Conservation (phyloP, 2,329 filamentous ascomycete species). For the Nothopassalora personata region DNA sequence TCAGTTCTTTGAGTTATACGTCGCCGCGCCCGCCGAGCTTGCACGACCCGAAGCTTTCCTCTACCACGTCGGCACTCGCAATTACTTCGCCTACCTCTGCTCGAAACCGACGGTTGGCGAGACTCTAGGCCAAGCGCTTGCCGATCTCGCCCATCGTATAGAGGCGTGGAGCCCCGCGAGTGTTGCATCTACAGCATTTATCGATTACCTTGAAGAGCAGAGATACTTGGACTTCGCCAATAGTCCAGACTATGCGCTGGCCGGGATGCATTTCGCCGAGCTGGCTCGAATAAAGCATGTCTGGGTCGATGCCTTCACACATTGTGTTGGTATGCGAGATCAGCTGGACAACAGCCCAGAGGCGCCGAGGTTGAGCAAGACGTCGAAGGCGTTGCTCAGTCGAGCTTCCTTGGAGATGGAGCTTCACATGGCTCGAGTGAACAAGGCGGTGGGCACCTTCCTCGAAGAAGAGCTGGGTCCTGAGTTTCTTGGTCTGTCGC, state of each 20-base stretch:
- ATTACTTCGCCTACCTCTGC: slow-evolving; percentile 68
- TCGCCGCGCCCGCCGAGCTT: slow-evolving; percentile 57
- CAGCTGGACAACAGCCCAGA: slow-evolving; percentile 53
- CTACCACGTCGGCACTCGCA: slow-evolving; percentile 65
- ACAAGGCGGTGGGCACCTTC: slow-evolving; percentile 58
- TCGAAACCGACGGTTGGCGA: slow-evolving; percentile 62
- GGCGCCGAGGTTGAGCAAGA: slow-evolving; percentile 50
- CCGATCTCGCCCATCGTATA: slow-evolving; percentile 61
- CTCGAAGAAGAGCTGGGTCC: slow-evolving; percentile 66
- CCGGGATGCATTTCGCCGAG: slow-evolving; percentile 63
- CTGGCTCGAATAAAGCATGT: slow-evolving; percentile 57
- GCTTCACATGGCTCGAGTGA: slow-evolving; percentile 53
- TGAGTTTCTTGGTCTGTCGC: slow-evolving; percentile 58
- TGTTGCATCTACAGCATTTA: slow-evolving; percentile 35
- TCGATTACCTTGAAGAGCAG: slow-evolving; percentile 61
- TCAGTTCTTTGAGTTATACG: slow-evolving; percentile 54
- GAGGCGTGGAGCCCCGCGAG: slow-evolving; percentile 39
- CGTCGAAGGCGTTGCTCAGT: slow-evolving; percentile 61
- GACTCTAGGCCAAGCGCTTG: slow-evolving; percentile 59
- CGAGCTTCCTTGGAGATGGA: slow-evolving; percentile 62
- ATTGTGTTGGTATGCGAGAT: slow-evolving; percentile 73
- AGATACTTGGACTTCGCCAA: slow-evolving; percentile 65
- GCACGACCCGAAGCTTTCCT: slow-evolving; percentile 52
- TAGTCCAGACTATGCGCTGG: slow-evolving; percentile 63
- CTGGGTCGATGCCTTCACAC: slow-evolving; percentile 68